Conservation (phyloP, 495 filamentous ascomycete species). For the Trichoderma erinaceum region DNA sequence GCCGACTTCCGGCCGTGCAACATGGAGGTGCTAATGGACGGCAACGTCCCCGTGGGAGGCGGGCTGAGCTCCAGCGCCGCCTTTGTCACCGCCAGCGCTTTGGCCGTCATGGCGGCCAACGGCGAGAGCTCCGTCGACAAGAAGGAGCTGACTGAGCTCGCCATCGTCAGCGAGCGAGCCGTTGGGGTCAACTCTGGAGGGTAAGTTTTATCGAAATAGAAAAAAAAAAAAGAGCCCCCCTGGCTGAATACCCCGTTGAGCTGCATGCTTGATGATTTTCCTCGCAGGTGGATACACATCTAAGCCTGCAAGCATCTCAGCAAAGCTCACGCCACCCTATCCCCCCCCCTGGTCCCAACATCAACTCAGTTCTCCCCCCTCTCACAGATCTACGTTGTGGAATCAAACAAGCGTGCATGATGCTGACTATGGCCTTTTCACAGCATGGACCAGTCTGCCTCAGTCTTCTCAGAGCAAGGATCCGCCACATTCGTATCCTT, state of each 20-base stretch:
- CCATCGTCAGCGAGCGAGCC: constrained; percentile 87
- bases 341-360: neutral
- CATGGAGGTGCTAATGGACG: constrained; percentile 86
- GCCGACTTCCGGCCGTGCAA: constrained; percentile 58
- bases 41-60: constrained; percentile 84
- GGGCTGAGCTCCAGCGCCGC: constrained; percentile 91
- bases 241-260: neutral
- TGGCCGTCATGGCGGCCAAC: constrained; percentile 84
- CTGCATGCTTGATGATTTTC: constrained; percentile 9
- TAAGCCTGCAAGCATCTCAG: neutral
- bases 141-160: constrained; percentile 80
- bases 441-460: constrained; percentile 96
- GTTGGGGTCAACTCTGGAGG: constrained; percentile 96
- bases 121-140: constrained; percentile 75
- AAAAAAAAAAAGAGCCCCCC: neutral
- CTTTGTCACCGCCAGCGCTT: constrained; percentile 82
- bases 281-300: constrained; percentile 8
- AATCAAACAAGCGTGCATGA: neutral
- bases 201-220: constrained; percentile 38
- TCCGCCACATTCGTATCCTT: constrained; percentile 89
- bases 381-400: neutral
- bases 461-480: constrained; percentile 80
- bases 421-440: constrained; percentile 19
- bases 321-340: neutral
- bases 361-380: neutral